These are phyloP conservation scores for Coffea humblotiana DNA, from an alignment of 305 asterid species.

Conservation along the genomic window DNA sequence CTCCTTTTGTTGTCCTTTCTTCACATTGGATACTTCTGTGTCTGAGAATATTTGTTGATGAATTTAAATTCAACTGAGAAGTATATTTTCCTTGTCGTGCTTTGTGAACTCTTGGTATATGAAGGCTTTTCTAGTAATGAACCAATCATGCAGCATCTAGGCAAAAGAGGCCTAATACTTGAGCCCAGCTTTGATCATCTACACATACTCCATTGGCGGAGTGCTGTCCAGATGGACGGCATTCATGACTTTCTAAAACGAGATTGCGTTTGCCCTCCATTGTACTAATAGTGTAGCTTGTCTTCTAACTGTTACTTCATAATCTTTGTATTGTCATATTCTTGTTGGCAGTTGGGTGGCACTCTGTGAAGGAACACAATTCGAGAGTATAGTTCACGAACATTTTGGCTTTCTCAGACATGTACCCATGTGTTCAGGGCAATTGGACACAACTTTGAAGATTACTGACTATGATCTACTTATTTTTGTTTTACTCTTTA, in stretches of 20 bases:
- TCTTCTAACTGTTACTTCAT: not conserved
- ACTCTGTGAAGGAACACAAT: constrained; percentile 40
- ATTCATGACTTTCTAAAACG: not conserved
- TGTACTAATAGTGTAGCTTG: not conserved
- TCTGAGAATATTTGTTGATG: not conserved
- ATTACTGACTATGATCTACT: not conserved
- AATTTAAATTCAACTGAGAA: not conserved
- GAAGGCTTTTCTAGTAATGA: not conserved
- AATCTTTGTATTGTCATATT: constrained; percentile 8
- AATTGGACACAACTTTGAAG: not conserved
- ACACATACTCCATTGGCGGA: not conserved
- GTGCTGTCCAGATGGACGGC: not conserved
- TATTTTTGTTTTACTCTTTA: not conserved
- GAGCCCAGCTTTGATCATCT: not conserved
- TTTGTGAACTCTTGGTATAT: not conserved
- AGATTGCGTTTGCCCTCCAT: not conserved
- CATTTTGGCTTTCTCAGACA: not conserved
- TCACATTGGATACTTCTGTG: not conserved
- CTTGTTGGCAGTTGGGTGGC: constrained; percentile 77
- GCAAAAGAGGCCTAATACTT: not conserved
- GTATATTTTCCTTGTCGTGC: not conserved
- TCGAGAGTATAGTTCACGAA: not conserved
- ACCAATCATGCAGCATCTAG: not conserved
- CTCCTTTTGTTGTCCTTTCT: not conserved
- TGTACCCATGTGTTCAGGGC: not conserved